Evolutionary conservation across 441 rosid genomes (phyloP).

Genomic region (Gossypium trilobum): DNA sequence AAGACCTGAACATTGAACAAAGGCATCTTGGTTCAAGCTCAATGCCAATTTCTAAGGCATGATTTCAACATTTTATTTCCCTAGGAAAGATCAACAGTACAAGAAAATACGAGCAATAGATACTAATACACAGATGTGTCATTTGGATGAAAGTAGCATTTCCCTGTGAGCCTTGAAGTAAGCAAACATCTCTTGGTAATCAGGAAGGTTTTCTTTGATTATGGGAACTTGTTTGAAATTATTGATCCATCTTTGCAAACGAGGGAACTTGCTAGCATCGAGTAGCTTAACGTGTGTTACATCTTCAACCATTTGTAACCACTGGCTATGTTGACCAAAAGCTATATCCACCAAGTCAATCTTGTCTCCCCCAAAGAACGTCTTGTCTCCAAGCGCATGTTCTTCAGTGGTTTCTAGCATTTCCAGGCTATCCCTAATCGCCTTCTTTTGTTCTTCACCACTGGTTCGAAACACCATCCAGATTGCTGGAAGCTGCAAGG

Average conservation of each 20-base stretch:
- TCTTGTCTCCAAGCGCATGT: slow-evolving; percentile 15
- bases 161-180: not conserved
- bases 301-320: slow-evolving; percentile 22
- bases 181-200: slow-evolving; percentile 2
- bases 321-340: slow-evolving; percentile 15
- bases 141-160: not conserved
- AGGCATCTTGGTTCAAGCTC: no score
- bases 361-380: slow-evolving; percentile 26
- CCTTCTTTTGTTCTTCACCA: slow-evolving; percentile 27
- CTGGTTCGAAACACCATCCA: slow-evolving; percentile 4
- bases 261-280: slow-evolving; percentile 20
- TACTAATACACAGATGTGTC: not conserved
- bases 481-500: not conserved
- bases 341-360: slow-evolving; percentile 23
- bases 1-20: no score
- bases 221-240: slow-evolving; percentile 22
- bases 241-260: slow-evolving; percentile 21
- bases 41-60: not conserved
- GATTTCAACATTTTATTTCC: not conserved
- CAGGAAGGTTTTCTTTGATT: slow-evolving; percentile 23
- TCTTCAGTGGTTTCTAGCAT: slow-evolving; percentile 25
- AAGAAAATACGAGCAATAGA: not conserved
- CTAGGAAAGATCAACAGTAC: not conserved
- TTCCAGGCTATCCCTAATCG: slow-evolving; percentile 14
- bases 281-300: slow-evolving; percentile 13